Evolutionary conservation across 2,329 filamentous ascomycete genomes (phyloP).

Genomic region (Aspergillus sojae): DNA sequence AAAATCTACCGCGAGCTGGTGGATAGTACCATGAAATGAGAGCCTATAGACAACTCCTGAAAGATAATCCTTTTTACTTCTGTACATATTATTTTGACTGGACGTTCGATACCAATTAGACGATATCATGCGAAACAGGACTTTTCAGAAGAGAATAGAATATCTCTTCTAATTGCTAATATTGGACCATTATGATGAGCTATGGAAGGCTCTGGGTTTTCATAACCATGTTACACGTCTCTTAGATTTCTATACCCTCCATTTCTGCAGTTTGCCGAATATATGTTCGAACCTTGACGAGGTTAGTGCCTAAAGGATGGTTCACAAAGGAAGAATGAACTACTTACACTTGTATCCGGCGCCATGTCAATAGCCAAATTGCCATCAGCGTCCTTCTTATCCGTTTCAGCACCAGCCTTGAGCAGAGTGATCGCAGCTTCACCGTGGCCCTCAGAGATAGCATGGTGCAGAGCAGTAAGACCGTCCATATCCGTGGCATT

Average conservation of each 20-base stretch:
- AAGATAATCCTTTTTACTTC: neutral
- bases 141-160: slow-evolving; percentile 6
- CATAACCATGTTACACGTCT: neutral
- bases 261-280: slow-evolving; percentile 77
- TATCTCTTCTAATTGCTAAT: slow-evolving; percentile 5
- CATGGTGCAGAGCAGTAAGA: slow-evolving; percentile 86
- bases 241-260: slow-evolving; percentile 70
- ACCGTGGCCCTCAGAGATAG: slow-evolving; percentile 62
- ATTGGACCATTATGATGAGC: neutral
- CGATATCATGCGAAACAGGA: slow-evolving; percentile 17
- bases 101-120: slow-evolving; percentile 9
- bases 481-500: slow-evolving; percentile 82
- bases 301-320: slow-evolving; percentile 8
- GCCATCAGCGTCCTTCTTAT: slow-evolving; percentile 74
- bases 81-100: slow-evolving; percentile 13
- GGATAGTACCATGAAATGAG: slow-evolving; percentile 74
- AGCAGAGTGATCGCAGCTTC: slow-evolving; percentile 82
- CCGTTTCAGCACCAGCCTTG: slow-evolving; percentile 79
- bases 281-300: slow-evolving; percentile 68
- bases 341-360: slow-evolving; percentile 78
- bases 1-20: slow-evolving; percentile 93
- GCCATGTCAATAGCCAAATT: slow-evolving; percentile 76
- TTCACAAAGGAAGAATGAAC: neutral
- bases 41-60: neutral
- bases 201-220: neutral